Percentiles rank a stretch among this genome's conserved stretches.
Conservation (phyloP, 345 rosid species). For the Limnanthes douglasii region DNA sequence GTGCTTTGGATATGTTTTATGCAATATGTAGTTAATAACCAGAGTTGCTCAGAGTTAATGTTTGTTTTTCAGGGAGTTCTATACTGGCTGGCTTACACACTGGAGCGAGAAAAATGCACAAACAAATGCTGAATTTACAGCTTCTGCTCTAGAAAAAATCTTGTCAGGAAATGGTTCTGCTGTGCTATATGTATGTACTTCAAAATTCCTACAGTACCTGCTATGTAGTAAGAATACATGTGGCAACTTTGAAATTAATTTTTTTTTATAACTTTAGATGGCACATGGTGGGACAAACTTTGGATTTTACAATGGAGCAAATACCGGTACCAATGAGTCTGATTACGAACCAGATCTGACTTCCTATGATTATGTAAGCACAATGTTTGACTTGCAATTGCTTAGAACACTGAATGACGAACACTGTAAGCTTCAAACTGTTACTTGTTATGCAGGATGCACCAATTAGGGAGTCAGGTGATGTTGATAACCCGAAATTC, state of each 20-base stretch:
- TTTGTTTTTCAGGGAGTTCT: constrained; percentile 68
- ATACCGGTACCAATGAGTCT: constrained; percentile 42
- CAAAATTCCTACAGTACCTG: constrained; percentile 1
- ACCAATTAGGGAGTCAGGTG: constrained; percentile 87
- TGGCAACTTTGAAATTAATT: not conserved
- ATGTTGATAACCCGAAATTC: constrained; percentile 62
- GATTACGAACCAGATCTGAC: constrained; percentile 90
- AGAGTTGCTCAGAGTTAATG: constrained; percentile 1
- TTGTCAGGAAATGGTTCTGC: constrained; percentile 76
- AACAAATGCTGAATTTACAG: constrained; percentile 53
- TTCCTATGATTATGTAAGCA: constrained; percentile 81
- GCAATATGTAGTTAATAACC: not conserved
- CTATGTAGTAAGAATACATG: constrained; percentile 1
- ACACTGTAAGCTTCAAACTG: constrained; percentile 5
- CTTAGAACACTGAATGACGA: constrained; percentile 1
- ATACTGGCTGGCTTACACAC: constrained; percentile 97
- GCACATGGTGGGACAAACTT: constrained; percentile 98
- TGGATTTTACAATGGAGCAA: constrained; percentile 94
- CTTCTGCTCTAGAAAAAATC: constrained; percentile 57
- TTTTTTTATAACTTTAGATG: constrained; percentile 36
- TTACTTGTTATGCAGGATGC: constrained; percentile 50
- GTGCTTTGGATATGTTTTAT: constrained; percentile 9
- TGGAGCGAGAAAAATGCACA: constrained; percentile 78
- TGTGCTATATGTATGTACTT: constrained; percentile 69
- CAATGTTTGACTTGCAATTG: constrained; percentile 1